Conservation (phyloP, 306 rosid species). For the Quercus ilex region DNA sequence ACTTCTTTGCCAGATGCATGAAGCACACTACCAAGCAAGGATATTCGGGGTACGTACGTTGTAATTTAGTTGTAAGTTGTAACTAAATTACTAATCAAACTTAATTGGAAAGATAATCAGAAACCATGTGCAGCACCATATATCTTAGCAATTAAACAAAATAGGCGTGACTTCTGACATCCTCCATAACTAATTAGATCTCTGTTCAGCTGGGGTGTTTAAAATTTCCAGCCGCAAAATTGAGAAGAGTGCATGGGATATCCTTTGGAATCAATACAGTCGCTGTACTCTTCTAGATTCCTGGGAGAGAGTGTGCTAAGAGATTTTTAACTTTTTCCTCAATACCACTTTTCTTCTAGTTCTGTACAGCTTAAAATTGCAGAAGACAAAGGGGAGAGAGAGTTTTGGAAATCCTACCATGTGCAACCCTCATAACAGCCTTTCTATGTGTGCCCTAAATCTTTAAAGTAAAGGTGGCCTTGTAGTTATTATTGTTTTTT, state of each 20-base stretch:
- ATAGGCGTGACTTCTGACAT: too few species aligned
- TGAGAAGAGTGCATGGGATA: background rate
- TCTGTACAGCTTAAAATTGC: background rate
- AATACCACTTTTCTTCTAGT: background rate
- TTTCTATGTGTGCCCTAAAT: background rate
- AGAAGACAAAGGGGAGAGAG: slow-evolving; percentile 7
- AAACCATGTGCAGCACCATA: too few species aligned
- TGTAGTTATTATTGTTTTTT: too few species aligned
- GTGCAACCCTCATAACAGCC: slow-evolving; percentile 10
- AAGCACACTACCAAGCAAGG: too few species aligned
- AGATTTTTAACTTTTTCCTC: background rate
- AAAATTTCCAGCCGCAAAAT: slow-evolving; percentile 18
- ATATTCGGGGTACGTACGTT: too few species aligned
- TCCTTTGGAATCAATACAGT: slow-evolving; percentile 2
- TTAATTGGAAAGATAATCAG: too few species aligned
- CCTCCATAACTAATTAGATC: too few species aligned
- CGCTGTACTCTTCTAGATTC: slow-evolving; percentile 16
- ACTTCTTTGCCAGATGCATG: too few species aligned
- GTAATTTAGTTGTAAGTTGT: too few species aligned
- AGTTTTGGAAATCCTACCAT: slow-evolving; percentile 15
- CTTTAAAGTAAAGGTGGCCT: too few species aligned
- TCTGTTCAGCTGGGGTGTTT: background rate
- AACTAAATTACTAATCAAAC: too few species aligned
- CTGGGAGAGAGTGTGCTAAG: slow-evolving; percentile 1
- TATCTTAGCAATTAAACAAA: too few species aligned